phyloP scores from a whole-genome alignment of 2,329 filamentous ascomycete genomes.

The Neurospora sp. region DNA sequence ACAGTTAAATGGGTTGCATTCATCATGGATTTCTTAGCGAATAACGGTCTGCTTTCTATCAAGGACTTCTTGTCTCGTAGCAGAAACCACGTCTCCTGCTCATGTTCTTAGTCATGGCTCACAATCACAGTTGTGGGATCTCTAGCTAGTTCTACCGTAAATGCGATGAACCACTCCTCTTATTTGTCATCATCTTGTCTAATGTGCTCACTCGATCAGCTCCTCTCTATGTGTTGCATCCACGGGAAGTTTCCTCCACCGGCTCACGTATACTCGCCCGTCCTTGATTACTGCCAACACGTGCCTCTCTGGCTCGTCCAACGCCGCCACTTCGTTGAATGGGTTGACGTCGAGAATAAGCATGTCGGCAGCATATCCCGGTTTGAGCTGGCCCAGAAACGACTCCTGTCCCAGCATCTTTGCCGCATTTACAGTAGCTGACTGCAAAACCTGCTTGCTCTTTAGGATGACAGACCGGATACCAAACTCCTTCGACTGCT shows the following conservation, averaged over 20 bases:
- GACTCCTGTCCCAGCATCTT: slow-evolving; percentile 35
- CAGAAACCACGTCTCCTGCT: background rate
- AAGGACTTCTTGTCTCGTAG: background rate
- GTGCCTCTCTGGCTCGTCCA: slow-evolving; percentile 37
- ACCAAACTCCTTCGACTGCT: slow-evolving; percentile 25
- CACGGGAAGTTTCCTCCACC: slow-evolving; percentile 1
- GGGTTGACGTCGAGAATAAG: slow-evolving; percentile 43
- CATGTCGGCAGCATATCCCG: slow-evolving; percentile 43
- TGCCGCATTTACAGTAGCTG: slow-evolving; percentile 37
- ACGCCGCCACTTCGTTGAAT: slow-evolving; percentile 41
- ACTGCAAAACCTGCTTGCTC: slow-evolving; percentile 18
- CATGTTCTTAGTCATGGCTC: background rate
- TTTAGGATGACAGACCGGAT: slow-evolving; percentile 19
- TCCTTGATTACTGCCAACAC: slow-evolving; percentile 45
- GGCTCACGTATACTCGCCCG: slow-evolving; percentile 31
- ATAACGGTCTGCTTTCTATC: background rate
- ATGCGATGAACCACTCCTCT: background rate
- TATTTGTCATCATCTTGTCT: background rate
- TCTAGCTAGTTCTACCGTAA: background rate
- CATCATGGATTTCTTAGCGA: background rate
- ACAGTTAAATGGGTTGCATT: background rate
- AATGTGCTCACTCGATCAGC: background rate
- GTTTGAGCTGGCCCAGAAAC: slow-evolving; percentile 38
- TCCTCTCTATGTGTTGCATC: background rate
- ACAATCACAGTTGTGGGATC: background rate